Conservation (phyloP, 2,329 filamentous ascomycete genomes). For the Elsinoe arachidis region DNA sequence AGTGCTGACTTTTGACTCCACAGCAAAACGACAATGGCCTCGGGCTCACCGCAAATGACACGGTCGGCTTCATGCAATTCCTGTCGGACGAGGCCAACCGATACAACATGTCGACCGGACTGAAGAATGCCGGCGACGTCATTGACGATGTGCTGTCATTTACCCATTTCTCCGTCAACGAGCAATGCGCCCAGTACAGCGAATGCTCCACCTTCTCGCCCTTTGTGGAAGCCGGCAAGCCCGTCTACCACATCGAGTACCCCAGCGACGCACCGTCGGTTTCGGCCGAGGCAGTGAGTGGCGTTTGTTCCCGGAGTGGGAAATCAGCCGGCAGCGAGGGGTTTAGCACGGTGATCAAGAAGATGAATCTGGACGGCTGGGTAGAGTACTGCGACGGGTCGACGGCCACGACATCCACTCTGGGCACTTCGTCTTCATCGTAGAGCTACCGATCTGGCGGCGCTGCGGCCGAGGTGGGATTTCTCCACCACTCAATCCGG, state of each 20-base stretch:
- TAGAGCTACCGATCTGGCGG: background rate
- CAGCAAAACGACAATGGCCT: conserved; percentile 36
- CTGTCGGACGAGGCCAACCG: conserved; percentile 48
- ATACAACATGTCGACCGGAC: conserved; percentile 52
- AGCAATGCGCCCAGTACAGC: conserved; percentile 54
- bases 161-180: conserved; percentile 60
- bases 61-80: conserved; percentile 52
- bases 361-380: conserved; percentile 56
- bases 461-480: conserved; percentile 2
- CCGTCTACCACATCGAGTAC: conserved; percentile 68
- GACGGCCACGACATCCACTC: conserved; percentile 7
- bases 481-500: background rate
- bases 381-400: conserved; percentile 27
- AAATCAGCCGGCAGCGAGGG: conserved; percentile 35
- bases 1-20: conserved; percentile 10
- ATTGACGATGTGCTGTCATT: conserved; percentile 43
- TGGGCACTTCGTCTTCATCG: conserved; percentile 7
- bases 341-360: conserved; percentile 60
- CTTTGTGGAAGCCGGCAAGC: conserved; percentile 54
- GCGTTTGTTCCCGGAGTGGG: conserved; percentile 33
- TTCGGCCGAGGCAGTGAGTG: conserved; percentile 1
- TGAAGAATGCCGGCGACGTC: conserved; percentile 61
- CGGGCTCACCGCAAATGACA: conserved; percentile 46
- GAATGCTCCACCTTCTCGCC: conserved; percentile 53
- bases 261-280: conserved; percentile 32